Percentiles rank a stretch among this genome's conserved stretches.
phyloP scores from a whole-genome alignment of 2,329 filamentous ascomycete genomes.

The Aspergillus ruber region DNA sequence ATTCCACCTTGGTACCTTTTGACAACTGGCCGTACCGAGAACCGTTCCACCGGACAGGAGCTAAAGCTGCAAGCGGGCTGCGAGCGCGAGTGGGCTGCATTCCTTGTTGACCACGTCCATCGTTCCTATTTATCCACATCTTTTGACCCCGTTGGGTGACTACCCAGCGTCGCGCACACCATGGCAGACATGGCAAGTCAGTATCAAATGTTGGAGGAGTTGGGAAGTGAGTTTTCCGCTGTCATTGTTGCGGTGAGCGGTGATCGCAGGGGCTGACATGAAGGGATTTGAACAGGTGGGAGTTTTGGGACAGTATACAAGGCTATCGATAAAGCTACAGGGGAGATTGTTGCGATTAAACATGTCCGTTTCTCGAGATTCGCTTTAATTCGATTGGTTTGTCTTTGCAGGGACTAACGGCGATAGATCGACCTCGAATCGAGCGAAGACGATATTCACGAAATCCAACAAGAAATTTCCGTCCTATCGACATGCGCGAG shows the following conservation, averaged over 20 bases:
- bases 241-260: not conserved
- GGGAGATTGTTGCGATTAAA: constrained; percentile 93
- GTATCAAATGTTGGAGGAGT: constrained; percentile 93
- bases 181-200: constrained; percentile 63
- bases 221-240: constrained; percentile 66
- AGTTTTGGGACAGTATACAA: constrained; percentile 98
- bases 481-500: constrained; percentile 93
- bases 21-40: too few relatives aligned
- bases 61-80: too few relatives aligned
- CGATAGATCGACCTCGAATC: constrained; percentile 93
- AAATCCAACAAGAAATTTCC: constrained; percentile 95
- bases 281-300: constrained; percentile 54
- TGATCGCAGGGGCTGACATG: not conserved
- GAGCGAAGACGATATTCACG: constrained; percentile 95
- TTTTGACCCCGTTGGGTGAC: too few relatives aligned
- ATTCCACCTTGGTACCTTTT: too few relatives aligned
- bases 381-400: too few relatives aligned
- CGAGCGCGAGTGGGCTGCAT: too few relatives aligned
- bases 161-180: constrained; percentile 11
- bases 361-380: constrained; percentile 56
- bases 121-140: too few relatives aligned
- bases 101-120: too few relatives aligned
- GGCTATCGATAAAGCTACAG: constrained; percentile 82
- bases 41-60: too few relatives aligned
- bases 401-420: not conserved